Evolutionary conservation across 1,139 yeast genomes (phyloP), one percentile per base, ranked within the genome.

Genomic region (Meyerozyma guilliermondii): DNA sequence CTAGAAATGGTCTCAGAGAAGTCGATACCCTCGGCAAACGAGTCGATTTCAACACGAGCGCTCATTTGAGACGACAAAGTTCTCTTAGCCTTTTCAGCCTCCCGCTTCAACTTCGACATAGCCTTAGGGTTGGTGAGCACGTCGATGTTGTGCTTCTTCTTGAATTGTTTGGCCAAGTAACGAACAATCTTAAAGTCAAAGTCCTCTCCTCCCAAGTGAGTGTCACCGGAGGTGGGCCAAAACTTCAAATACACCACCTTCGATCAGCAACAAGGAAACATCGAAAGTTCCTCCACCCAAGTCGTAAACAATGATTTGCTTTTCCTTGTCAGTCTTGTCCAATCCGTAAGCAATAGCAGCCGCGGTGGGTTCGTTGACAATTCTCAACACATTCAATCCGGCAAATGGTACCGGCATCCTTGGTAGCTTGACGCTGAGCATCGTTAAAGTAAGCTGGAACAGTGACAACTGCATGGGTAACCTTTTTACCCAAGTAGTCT

Each of bases 371-470:
- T 91, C 98, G 67, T 91, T 91, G 55, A 91, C 95, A 62, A 91
- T 89, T 75, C 98, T 85, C 62, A 89, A 78, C 46, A 91, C 95
- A 59, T 87, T 88, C 62, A 91, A 80, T 56, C 98, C 98, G 39
- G 97, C 95, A 76, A n/a, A 91, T 91, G 48, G 87, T 78, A 74
- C 97, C 98, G 43, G 98, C 97, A 67, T 89, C 97, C 76, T 91
- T 89, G 51, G 98, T 91, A 49, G 98, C 98, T 70, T 91, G 97
- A 76, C 97, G 85, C 74, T 91, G 98, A 46, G 98, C 95, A 70
- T 91, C 98, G 68, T 91, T 92, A 76, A 91, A 91, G 73, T 91
- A 91, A 44, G 98, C 98, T 45, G 98, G 98, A 45, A 91, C 97
- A 39, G 97, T 89, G 51, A 89, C 95, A 52, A 89, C 97, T 34